These are phyloP conservation scores for Geotrichum europaeum DNA, from an alignment of 1,139 yeast species.

Conservation along the genomic window DNA sequence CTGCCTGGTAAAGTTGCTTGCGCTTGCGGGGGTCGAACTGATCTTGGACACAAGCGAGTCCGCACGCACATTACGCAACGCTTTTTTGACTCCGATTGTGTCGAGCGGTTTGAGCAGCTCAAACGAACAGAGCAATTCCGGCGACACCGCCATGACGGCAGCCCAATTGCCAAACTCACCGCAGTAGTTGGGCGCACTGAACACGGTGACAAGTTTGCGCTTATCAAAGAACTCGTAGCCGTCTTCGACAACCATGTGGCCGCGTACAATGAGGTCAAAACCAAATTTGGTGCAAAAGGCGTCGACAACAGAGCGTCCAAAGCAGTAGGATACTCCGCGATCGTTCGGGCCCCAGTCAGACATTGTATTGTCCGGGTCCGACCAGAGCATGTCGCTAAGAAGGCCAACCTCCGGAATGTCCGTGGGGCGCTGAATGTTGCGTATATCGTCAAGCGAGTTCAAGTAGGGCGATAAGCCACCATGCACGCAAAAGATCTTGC, in stretches of 20 bases:
- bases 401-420: constrained; percentile 83
- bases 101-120: constrained; percentile 64
- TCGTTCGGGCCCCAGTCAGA: constrained; percentile 77
- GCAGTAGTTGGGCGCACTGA: constrained; percentile 86
- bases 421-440: constrained; percentile 69
- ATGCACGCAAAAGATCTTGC: constrained; percentile 80
- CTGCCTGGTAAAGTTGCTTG: background rate
- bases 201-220: constrained; percentile 72
- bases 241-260: constrained; percentile 92
- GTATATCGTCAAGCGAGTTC: constrained; percentile 36
- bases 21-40: constrained; percentile 7
- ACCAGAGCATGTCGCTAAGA: constrained; percentile 78
- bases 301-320: constrained; percentile 68
- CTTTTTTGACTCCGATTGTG: constrained; percentile 16
- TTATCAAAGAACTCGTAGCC: constrained; percentile 83
- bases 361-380: constrained; percentile 70
- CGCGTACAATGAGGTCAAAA: constrained; percentile 75
- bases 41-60: constrained; percentile 14
- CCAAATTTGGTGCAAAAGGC: constrained; percentile 63
- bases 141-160: constrained; percentile 81
- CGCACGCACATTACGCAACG: constrained; percentile 11
- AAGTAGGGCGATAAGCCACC: constrained; percentile 10
- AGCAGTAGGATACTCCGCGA: constrained; percentile 80
- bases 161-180: constrained; percentile 91
- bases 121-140: constrained; percentile 70